Evolutionary conservation across 2,329 filamentous ascomycete genomes (phyloP), one percentile per base, ranked within the genome.

Genomic region (Fonsecaea pugnacius): DNA sequence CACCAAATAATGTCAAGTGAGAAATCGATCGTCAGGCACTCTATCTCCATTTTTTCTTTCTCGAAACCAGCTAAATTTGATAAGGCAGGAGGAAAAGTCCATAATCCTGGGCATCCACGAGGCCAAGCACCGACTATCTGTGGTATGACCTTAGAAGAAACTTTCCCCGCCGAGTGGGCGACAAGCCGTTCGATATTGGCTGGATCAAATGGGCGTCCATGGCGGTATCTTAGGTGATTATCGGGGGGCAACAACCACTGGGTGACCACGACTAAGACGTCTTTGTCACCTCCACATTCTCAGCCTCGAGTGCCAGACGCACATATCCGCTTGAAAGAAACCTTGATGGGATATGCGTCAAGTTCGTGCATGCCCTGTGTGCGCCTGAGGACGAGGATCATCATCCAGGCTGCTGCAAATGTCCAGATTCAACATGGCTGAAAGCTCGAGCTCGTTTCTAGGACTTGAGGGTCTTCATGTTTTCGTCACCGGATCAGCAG

Each of bases 401-500:
- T 48, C 43, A 27, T 27, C 18, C 43, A 27, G 43, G 21, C 24
- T 21, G 43, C 43, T 24, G 43, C 16, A 14, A 5, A 18, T 12
- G 18, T 27, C 12, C 21, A 27, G 1, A 9, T 48, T 18, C 43
- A 48, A 24, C 9, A 48, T 48, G 61, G 40, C 46, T 48, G 36
- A 24, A 24, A n/a, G 38, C 38, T 33, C 54, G 24, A 75, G 77
- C 74, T 79, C 81, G 1, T 84, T 82, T 63, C 74, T 85, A 5
- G 76, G 74, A 1, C 73, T 85, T 32, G 78, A 83, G 67, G 78
- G 77, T 14, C 73, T 77, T 30, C 83, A 85, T 74, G 83, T 83
- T 35, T 84, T 86, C 64, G 76, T 85, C 30, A 84, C 83, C 0
- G 83, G 83, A 16, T 83, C 82, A 16, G 79, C 80, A 16, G 82